Evolutionary conservation across 202 grass and related monocot genomes (phyloP).

Genomic region (Eragrostis tef): DNA sequence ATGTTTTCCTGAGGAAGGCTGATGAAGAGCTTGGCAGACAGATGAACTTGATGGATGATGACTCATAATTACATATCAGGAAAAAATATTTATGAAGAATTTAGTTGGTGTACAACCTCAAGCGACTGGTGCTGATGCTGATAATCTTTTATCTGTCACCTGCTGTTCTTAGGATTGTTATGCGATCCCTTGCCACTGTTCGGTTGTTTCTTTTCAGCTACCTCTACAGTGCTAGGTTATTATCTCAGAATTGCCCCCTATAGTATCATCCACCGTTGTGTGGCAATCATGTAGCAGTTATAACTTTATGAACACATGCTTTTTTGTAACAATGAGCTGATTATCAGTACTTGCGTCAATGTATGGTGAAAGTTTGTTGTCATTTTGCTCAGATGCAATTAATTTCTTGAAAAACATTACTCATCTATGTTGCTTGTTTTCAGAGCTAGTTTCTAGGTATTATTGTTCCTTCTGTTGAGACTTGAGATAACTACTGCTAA

Average conservation of each 20-base stretch:
- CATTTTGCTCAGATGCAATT: background rate
- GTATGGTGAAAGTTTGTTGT: constrained; percentile 12
- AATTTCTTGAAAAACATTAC: background rate
- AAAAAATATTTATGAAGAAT: constrained; percentile 32
- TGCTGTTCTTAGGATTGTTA: constrained; percentile 15
- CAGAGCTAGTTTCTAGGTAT: background rate
- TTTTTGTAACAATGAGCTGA: constrained; percentile 5
- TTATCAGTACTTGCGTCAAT: constrained; percentile 16
- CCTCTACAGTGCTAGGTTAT: constrained; percentile 22
- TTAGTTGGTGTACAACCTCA: constrained; percentile 13
- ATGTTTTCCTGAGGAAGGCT: constrained; percentile 83
- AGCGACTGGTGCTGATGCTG: background rate
- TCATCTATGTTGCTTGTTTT: constrained; percentile 15
- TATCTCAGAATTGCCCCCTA: constrained; percentile 7
- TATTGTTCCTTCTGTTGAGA: constrained; percentile 22
- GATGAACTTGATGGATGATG: constrained; percentile 13
- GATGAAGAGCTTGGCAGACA: constrained; percentile 71
- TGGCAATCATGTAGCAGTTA: constrained; percentile 3
- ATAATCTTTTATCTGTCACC: constrained; percentile 18
- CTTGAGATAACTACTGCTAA: background rate
- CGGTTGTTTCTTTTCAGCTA: background rate
- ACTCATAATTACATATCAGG: constrained; percentile 19
- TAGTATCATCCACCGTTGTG: constrained; percentile 2
- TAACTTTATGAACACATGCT: background rate
- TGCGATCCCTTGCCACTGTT: background rate